Base-by-base conservation (phyloP, 2,329 filamentous ascomycete genomes). In the Pseudogymnoascus sp. region DNA sequence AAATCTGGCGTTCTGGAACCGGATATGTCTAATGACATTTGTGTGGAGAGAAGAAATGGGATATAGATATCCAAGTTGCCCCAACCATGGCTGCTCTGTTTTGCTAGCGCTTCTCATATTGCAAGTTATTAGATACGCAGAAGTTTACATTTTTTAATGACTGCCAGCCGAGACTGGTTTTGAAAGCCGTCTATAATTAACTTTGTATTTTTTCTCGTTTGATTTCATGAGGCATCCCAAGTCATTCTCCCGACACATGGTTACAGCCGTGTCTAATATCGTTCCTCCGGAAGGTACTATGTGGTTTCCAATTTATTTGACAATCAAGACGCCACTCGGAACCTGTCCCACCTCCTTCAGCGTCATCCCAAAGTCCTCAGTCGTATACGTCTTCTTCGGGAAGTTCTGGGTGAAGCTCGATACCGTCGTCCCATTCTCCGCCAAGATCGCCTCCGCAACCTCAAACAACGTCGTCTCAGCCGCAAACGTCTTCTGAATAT, bases 381-480 rank as follows among this genome's bases (percentile, higher is more conserved):
- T 73, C 74, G 79, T 77, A 66, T 88, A 97, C 0, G 85, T 84
- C 79, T 97, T 96, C 71, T 84, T 86, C 0, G 94, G 94, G 69
- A 95, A 97, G 18, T 87, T 97, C 69, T 88, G 89, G 1, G 87
- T 85, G 72, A 99, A 97, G 68, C 85, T 91, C 25, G 79, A 82
- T 12, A 95, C 88, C 2, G 84, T 76, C 4, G 83, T 74, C 0
- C 89, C 90, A 59, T 83, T 86, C 65, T 97, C 90, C 59, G 82
- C 75, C 31, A 21, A 13, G 25, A 99, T 73, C 63, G 87, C 82
- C 68, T 92, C 85, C 0, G 90, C 92, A 59, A 99, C 87, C 76
- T 99, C 93, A 69, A 96, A 96, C 9, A 99, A 78, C 0, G 94
- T 97, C 2, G 92, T 95, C 63, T 95, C 90, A 5, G 90, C 92